Evolutionary conservation across 768 basidiomycete genomes (phyloP).

Genomic region (Trametes elegans): DNA sequence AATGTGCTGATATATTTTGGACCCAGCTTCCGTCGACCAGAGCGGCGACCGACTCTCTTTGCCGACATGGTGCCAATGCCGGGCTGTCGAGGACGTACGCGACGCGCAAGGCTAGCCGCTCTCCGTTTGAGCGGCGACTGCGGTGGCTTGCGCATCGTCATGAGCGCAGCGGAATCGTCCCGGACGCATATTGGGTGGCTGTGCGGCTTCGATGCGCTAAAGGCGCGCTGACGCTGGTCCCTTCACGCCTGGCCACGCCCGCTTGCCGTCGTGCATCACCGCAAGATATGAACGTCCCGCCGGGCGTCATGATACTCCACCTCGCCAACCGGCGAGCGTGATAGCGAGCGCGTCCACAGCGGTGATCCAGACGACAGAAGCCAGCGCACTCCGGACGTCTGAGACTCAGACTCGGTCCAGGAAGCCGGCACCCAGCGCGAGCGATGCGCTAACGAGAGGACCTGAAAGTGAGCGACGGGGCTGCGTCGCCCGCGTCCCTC

Average conservation of each 20-base stretch:
- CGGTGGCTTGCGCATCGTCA: neutral
- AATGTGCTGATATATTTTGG: conserved; percentile 6
- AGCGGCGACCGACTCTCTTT: too few relatives aligned
- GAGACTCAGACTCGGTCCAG: too few relatives aligned
- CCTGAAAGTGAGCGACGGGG: neutral
- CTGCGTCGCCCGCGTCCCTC: too few relatives aligned
- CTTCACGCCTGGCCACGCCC: conserved; percentile 4
- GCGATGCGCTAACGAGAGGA: neutral
- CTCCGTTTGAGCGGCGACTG: neutral
- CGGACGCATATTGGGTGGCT: neutral
- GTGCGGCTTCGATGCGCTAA: conserved; percentile 4
- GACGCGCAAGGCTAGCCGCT: neutral
- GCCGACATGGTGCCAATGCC: too few relatives aligned
- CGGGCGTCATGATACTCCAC: neutral
- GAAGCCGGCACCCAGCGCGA: neutral
- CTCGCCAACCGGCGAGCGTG: neutral
- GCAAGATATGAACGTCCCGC: neutral
- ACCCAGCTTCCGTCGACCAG: too few relatives aligned
- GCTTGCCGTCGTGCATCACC: neutral
- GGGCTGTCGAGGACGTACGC: neutral
- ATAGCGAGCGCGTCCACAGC: neutral
- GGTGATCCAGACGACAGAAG: too few relatives aligned
- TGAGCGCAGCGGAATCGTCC: neutral
- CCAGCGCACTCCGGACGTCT: too few relatives aligned
- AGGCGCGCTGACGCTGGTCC: neutral